phyloP scores from a whole-genome alignment of 495 filamentous ascomycete species.

The Astrothelium macrocarpum region DNA sequence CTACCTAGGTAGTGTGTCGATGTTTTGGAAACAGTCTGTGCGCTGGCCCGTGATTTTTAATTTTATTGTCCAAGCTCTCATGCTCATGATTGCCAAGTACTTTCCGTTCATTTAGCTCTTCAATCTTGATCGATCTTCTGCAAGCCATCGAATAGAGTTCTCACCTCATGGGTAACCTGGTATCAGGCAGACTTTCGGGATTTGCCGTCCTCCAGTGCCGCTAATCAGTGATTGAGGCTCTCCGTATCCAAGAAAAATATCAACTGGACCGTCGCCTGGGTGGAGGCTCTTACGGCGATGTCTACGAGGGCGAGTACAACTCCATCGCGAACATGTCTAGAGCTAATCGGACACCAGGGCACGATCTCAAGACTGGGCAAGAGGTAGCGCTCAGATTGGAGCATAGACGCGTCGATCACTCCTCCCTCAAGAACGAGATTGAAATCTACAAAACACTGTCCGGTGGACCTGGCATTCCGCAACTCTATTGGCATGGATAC shows the following conservation, averaged over 20 bases:
- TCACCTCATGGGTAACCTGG: neutral
- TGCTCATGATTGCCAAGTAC: neutral
- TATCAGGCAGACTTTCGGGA: slow-evolving; percentile 2
- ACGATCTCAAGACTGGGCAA: slow-evolving; percentile 25
- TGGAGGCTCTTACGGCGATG: slow-evolving; percentile 26
- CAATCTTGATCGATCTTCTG: neutral
- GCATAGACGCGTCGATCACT: slow-evolving; percentile 15
- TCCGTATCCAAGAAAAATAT: slow-evolving; percentile 17
- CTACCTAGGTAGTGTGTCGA: too few relatives aligned
- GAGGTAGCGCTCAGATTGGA: slow-evolving; percentile 33
- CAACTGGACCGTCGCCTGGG: slow-evolving; percentile 26
- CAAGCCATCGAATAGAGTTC: neutral
- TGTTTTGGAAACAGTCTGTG: neutral
- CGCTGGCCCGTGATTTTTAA: neutral
- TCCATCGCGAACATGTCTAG: neutral
- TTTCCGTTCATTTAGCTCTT: neutral
- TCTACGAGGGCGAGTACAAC: slow-evolving; percentile 18
- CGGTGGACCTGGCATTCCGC: slow-evolving; percentile 28
- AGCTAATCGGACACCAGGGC: slow-evolving; percentile 18
- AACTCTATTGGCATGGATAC: slow-evolving; percentile 24
- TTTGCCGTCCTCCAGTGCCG: neutral
- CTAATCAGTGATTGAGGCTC: slow-evolving; percentile 5
- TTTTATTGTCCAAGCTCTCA: neutral
- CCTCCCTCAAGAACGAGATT: slow-evolving; percentile 21
- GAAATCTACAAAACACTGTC: slow-evolving; percentile 22